Evolutionary conservation across 306 rosid genomes (phyloP).

Genomic region (Argentina anserina): DNA sequence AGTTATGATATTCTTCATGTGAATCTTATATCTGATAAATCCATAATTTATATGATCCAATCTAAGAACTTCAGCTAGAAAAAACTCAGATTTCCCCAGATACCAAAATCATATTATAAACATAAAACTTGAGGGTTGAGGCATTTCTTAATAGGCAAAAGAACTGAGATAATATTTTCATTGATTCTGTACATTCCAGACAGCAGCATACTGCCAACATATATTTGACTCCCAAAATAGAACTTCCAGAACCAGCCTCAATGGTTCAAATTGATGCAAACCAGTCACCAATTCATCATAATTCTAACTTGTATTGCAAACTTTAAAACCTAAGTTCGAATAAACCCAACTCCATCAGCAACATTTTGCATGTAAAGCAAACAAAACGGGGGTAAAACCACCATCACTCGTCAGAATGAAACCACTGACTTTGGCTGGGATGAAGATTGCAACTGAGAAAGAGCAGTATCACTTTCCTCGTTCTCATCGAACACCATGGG

Average conservation of each 20-base stretch:
- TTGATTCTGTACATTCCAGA: conserved; percentile 32
- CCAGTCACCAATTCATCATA: conserved; percentile 19
- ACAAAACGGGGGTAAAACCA: conserved; percentile 13
- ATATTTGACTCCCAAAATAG: conserved; percentile 10
- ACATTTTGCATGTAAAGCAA: conserved; percentile 13
- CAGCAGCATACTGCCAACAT: conserved; percentile 14
- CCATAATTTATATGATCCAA: not conserved
- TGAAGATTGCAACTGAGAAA: conserved; percentile 53
- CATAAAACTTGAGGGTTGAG: not conserved
- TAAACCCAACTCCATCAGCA: conserved; percentile 11
- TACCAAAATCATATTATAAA: not conserved
- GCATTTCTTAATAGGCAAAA: not conserved
- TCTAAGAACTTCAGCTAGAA: not conserved
- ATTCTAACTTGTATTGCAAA: conserved; percentile 7
- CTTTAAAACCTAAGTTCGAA: conserved; percentile 1
- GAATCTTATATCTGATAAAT: not conserved
- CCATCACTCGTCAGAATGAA: conserved; percentile 40
- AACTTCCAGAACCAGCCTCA: conserved; percentile 15
- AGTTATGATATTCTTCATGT: not conserved
- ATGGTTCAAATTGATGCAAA: conserved; percentile 20
- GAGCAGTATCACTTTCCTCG: conserved; percentile 65
- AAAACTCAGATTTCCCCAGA: not conserved
- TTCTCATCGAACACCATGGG: conserved; percentile 57
- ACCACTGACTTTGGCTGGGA: conserved; percentile 49
- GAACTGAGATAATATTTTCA: conserved; percentile 1